phyloP scores from a whole-genome alignment of 2,329 filamentous ascomycete genomes.

The Orbilia blumenaviensis region DNA sequence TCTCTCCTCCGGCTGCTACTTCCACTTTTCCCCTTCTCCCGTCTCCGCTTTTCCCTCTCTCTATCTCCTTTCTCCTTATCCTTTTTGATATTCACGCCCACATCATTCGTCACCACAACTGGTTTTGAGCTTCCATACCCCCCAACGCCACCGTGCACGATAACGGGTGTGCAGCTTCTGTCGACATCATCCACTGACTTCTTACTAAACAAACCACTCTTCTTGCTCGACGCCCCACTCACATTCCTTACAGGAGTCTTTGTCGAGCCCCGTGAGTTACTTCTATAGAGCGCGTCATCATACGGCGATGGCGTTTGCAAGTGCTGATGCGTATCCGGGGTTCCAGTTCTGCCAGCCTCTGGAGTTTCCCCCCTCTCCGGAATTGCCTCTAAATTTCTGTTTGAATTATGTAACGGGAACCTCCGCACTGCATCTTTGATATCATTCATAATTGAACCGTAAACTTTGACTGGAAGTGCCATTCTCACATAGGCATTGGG shows the following conservation, averaged over 20 bases:
- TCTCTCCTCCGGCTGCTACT: constrained; percentile 22
- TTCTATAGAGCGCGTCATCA: constrained; percentile 29
- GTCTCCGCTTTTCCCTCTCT: constrained; percentile 23
- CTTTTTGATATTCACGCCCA: constrained; percentile 17
- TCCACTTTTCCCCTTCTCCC: constrained; percentile 30
- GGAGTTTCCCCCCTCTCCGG: constrained; percentile 36
- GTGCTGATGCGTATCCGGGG: constrained; percentile 22
- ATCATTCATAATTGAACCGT: constrained; percentile 27
- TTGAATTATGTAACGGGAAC: constrained; percentile 31
- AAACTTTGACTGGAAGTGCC: constrained; percentile 31
- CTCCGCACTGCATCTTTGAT: constrained; percentile 35
- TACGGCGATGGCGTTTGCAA: not conserved
- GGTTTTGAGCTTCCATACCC: constrained; percentile 46
- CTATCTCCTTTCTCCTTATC: constrained; percentile 26
- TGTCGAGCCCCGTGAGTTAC: constrained; percentile 29
- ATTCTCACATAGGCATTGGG: constrained; percentile 27
- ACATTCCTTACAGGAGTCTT: constrained; percentile 30
- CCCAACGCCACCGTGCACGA: constrained; percentile 37
- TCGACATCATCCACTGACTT: constrained; percentile 32
- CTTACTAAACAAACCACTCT: constrained; percentile 41
- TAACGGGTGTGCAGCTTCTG: constrained; percentile 35
- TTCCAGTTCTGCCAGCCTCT: constrained; percentile 15
- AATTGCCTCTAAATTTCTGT: constrained; percentile 37
- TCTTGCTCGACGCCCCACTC: constrained; percentile 36
- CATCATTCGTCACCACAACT: constrained; percentile 26